Evolutionary conservation across 2,329 filamentous ascomycete species (phyloP), one percentile per base, ranked within the genome.

Genomic region (Aspergillus hortae): DNA sequence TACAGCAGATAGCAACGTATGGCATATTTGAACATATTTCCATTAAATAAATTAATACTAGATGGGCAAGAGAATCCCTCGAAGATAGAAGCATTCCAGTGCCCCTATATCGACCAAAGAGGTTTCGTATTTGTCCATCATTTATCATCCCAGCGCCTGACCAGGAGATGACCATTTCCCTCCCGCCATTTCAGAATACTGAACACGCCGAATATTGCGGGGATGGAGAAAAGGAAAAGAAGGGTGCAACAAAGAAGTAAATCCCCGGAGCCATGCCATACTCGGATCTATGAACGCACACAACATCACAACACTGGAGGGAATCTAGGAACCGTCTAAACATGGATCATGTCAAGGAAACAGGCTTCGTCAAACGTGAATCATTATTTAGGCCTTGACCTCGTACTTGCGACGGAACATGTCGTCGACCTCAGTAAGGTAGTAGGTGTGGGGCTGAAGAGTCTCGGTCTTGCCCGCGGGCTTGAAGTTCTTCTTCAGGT

Each of bases 331-430:
- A 61, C 61, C 64, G 61, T 69, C 64, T 68, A 65, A 63, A 61
- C 47, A 60, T 51, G 49, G 43, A 53, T 59, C 56, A 61, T 55
- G 56, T 59, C 58, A 65, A 61, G 57, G 56, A 62, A 60, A 58
- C 50, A 52, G 57, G 36, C 35, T 48, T 43, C 52, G 49, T 60
- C 49, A 58, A 30, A 49, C 49, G 32, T 52, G 51, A 53, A 50
- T 55, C 53, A 33, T 53, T 36, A 53, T 58, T 68, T 82, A 92
- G 71, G 81, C 85, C 81, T 92, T 89, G 76, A 92, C 70, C 51
- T 80, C 75, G 74, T 94, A 94, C 69, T 82, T 82, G 65, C 89
- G 84, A 77, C 88, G 86, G 85, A 89, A 94, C 88, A 90, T 90
- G 63, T 90, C 88, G 67, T 94, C 89, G 44, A 94, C 82, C 70